phyloP scores from a whole-genome alignment of 2,329 filamentous ascomycete genomes.

The Calonectria fujianensis region DNA sequence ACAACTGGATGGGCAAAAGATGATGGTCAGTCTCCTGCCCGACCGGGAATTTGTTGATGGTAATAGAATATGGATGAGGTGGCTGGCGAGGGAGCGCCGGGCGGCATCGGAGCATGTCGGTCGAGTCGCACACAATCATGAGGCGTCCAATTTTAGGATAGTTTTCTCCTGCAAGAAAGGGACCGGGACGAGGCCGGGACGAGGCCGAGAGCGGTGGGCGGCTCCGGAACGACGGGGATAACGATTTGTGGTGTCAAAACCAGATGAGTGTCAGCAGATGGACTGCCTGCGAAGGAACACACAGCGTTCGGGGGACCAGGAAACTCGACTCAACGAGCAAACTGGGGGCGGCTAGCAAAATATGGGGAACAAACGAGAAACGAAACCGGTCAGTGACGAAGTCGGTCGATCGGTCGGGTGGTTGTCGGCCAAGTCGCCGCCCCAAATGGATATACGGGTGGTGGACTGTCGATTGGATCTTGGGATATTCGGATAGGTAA shows the following conservation, averaged over 20 bases:
- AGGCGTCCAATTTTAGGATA: conserved; percentile 17
- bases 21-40: conserved; percentile 41
- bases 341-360: conserved; percentile 18
- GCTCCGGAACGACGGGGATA: conserved; percentile 38
- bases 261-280: conserved; percentile 50
- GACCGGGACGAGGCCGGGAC: conserved; percentile 32
- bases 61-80: conserved; percentile 41
- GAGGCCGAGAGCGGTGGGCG: conserved; percentile 42
- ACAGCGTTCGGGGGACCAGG: conserved; percentile 24
- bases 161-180: conserved; percentile 29
- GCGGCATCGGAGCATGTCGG: conserved; percentile 50
- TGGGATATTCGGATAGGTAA: conserved; percentile 38
- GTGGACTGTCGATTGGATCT: conserved; percentile 29
- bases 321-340: conserved; percentile 16
- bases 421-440: conserved; percentile 26
- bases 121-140: conserved; percentile 2
- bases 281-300: conserved; percentile 34
- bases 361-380: conserved; percentile 12
- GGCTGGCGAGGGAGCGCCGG: conserved; percentile 34
- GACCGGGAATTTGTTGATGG: conserved; percentile 50
- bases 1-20: conserved; percentile 29
- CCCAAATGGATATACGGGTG: conserved; percentile 15
- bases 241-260: conserved; percentile 43
- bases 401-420: conserved; percentile 34
- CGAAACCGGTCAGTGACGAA: conserved; percentile 4